Evolutionary conservation across 805 yeast species (phyloP).

Genomic region (Ogataea pilisensis): DNA sequence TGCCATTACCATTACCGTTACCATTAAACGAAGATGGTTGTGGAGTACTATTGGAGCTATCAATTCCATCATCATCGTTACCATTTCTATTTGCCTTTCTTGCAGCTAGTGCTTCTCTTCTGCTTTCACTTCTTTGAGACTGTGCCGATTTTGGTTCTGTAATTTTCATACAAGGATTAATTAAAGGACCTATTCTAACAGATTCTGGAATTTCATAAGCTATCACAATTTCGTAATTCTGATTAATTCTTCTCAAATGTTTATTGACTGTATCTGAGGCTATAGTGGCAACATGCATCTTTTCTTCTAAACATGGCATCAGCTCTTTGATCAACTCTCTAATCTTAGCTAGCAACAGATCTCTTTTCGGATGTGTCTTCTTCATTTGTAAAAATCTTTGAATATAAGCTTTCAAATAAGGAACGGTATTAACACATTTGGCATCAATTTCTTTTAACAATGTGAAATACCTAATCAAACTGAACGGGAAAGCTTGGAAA

Average conservation of each 20-base stretch:
- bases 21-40: constrained; percentile 6
- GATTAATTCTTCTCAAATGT: constrained; percentile 69
- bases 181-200: constrained; percentile 70
- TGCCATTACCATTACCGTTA: not conserved
- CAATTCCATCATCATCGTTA: constrained; percentile 23
- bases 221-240: constrained; percentile 71
- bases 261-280: constrained; percentile 75
- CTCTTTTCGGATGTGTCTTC: constrained; percentile 35
- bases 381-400: constrained; percentile 40
- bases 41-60: constrained; percentile 20
- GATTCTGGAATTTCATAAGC: constrained; percentile 79
- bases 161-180: constrained; percentile 87
- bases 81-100: constrained; percentile 50
- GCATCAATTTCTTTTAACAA: constrained; percentile 91
- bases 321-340: constrained; percentile 55
- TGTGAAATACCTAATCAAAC: constrained; percentile 79
- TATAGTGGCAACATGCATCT: constrained; percentile 93
- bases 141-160: constrained; percentile 61
- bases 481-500: constrained; percentile 83
- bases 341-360: constrained; percentile 35
- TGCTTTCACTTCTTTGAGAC: constrained; percentile 72
- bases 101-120: constrained; percentile 93
- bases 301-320: constrained; percentile 91
- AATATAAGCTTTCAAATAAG: constrained; percentile 57
- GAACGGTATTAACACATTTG: constrained; percentile 74